phyloP scores from a whole-genome alignment of 345 rosid genomes.

The Syzygium grande region DNA sequence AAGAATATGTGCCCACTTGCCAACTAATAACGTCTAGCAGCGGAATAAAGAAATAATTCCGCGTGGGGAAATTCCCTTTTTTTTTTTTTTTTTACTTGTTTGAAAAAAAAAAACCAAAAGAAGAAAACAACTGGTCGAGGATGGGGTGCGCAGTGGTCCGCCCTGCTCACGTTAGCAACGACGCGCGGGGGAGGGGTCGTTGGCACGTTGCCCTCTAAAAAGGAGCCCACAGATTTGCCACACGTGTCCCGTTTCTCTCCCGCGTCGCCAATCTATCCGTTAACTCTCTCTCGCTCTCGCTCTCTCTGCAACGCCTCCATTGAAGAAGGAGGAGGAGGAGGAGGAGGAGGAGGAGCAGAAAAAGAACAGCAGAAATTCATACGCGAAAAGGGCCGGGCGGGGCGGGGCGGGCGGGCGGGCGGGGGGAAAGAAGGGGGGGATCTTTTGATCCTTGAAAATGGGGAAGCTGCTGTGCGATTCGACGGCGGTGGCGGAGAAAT shows the following conservation, averaged over 20 bases:
- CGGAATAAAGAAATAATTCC: neutral
- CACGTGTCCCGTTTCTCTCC: constrained; percentile 47
- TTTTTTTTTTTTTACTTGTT: neutral
- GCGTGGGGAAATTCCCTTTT: neutral
- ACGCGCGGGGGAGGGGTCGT: neutral
- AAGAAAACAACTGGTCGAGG: neutral
- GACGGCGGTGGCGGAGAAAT: constrained; percentile 49
- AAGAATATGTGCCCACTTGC: neutral
- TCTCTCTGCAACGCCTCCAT: constrained; percentile 12
- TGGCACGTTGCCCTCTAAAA: neutral
- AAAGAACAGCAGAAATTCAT: neutral
- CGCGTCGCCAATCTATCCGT: constrained; percentile 62
- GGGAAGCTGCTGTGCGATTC: constrained; percentile 84
- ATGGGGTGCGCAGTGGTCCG: constrained; percentile 1
- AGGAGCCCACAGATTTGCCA: constrained; percentile 8
- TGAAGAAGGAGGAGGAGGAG: constrained; percentile 17
- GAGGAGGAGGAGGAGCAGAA: neutral
- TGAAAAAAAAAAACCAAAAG: neutral
- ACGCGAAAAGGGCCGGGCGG: neutral
- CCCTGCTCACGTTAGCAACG: constrained; percentile 18
- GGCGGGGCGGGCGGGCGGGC: neutral
- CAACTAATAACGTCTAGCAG: neutral
- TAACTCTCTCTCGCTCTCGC: constrained; percentile 23
- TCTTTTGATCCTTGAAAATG: constrained; percentile 23
- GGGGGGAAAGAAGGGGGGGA: neutral